Base-by-base conservation (phyloP, 2,329 filamentous ascomycete genomes). In the Fragosphaeria purpurea region DNA sequence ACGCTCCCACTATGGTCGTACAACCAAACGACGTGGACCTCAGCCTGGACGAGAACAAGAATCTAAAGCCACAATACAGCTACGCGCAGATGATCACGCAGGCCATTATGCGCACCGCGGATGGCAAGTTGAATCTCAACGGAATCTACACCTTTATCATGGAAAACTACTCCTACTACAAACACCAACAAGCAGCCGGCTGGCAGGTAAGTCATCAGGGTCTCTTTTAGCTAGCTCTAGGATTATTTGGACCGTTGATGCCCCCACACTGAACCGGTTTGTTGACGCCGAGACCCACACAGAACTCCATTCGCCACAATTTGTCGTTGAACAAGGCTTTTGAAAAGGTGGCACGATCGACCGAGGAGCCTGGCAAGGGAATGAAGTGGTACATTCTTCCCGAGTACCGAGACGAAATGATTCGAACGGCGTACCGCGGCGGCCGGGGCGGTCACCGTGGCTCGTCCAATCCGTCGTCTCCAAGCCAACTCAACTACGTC, bases 321-420 rank as follows among this genome's bases (percentile, higher is more conserved):
- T 69, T 98, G 11, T 97, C 93, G 1, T 70, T 98, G 41, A 97
- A 95, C 66, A 95, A 96, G 64, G 82, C 85, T 0, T 98, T 98
- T 62, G 83, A 89, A 59, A 98, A 98, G 66, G 86, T 95, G 7
- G 86, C 93, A 4, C 83, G 93, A 44, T 84, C 87, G 12, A 95
- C 89, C 0, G 88, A 97, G 59, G 93, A 98, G 64, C 93, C 93
- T 30, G 93, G 93, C 10, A 98, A 98, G 65, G 93, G 93, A 33
- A 97, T 96, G 89, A 97, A 97, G 65, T 98, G 93, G 93, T 88
- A 91, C 67, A 90, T 98, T 61, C 82, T 88, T 4, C 77, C 86
- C 1, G 87, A 94, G 56, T 79, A 84, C 57, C 82, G 85, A 46
- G 88, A 96, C 13, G 91, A 95, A 48, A 95, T 96, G 73, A 77